Base-by-base conservation (phyloP, 140 eudicot genomes). In the Anethum foeniculum region DNA sequence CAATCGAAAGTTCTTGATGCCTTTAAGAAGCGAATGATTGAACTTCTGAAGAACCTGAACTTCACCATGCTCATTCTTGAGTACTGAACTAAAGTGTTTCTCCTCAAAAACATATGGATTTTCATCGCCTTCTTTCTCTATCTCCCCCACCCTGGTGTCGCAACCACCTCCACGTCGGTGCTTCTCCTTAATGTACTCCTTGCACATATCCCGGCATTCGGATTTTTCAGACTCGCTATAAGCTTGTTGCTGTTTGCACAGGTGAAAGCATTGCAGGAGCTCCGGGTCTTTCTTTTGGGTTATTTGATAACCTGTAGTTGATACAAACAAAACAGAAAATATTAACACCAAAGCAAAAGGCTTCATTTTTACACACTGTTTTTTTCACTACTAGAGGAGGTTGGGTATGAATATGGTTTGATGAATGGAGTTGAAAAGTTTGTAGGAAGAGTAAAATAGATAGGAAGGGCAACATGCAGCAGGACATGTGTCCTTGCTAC, bases 11-110 rank as follows among this genome's bases (percentile, higher is more conserved):
- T 80, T 77, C 0, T 82, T 78, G n/a, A 87, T 81, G 0, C 88
- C 91, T 0, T 21, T 9, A 0, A 82, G 85, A 25, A 85, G 88
- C 71, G 81, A 77, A 43, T 73, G 75, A 36, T 81, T 28, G 75
- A 87, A 87, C 60, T 81, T 85, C 23, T 83, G 72, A 7, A 87
- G 91, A 27, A 87, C 43, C 47, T 78, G 75, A 77, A 82, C 23
- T 18, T 74, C 36, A 7, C 91, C 91, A 19, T 82, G 68, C 41
- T 74, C 48, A 23, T 79, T 82, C 65, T 51, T 80, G 18, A 68
- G 25, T 25, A 32, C 62, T 4, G 88, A 43, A n/a, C 9, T 73
- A 4, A 43, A 73, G 36, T 73, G 36, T 43, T 41, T 23, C 0
- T 43, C 77, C 77, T 5, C 52, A 18, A 73, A 73, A 73, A 73